Base-by-base conservation (phyloP, 1,139 yeast genomes). In the Pichia sp. region DNA sequence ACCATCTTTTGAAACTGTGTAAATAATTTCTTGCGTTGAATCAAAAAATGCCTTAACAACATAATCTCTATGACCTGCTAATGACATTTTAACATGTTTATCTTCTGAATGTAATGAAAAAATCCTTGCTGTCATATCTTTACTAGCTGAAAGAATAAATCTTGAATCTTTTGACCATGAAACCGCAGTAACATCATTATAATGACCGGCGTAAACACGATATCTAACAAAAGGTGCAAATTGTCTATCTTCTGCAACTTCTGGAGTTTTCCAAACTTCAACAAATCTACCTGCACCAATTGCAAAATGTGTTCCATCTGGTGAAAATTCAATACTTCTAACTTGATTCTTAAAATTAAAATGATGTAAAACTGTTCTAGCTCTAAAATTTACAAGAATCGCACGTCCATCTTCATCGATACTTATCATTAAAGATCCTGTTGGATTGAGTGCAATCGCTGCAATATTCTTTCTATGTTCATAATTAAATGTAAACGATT, bases 181-280 rank as follows among this genome's bases (percentile, higher is more conserved):
- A 9, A 92, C 65, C 7, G 87, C 78, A 1, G 80, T 74, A 26
- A 94, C 80, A 53, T 87, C 95, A 43, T 82, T 81, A 62, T 82
- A 89, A 66, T 92, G 98, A 27, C 98, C 99, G 2, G 97, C 87
- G 58, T 89, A 89, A 6, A 86, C 77, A 57, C 96, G 73, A 63
- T 87, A 89, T 54, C 95, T 82, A 35, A 92, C 85, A 66, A 92
- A 94, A 16, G 98, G 99, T 1, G 96, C 94, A 73, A 94, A 92
- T 62, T 89, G 97, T 52, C 95, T 56, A 52, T 77, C 82, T 55
- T 82, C 86, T 2, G 78, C 68, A 32, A 73, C 71, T 42, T 78
- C 81, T 0, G 97, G 97, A 1, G 97, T 87, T 57, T 79, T 82
- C 99, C 99, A 92, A 11, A 92, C 85, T 62, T 94, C 97, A 26